Evolutionary conservation across 129 eudicot species (phyloP).

Genomic region (Mikania micrantha): DNA sequence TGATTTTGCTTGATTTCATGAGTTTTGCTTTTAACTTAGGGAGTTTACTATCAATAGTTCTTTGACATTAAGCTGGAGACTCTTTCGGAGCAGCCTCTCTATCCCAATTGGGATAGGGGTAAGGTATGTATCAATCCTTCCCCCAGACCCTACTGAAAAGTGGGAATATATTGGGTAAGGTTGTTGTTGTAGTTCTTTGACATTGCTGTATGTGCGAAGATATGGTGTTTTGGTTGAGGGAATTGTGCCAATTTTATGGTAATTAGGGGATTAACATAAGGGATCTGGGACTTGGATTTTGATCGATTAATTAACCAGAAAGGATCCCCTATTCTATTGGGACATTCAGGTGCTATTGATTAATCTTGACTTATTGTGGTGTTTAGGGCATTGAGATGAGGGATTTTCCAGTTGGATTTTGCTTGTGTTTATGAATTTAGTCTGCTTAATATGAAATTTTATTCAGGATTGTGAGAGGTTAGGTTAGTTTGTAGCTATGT

Average conservation of each 20-base stretch:
- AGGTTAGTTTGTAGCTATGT: neutral
- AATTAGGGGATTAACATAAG: slow-evolving; percentile 7
- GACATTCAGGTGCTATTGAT: no score
- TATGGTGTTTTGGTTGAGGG: no score
- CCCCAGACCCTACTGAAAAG: no score
- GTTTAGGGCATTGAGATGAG: neutral
- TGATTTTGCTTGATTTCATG: neutral
- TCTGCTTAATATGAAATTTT: slow-evolving; percentile 6
- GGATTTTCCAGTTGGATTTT: neutral
- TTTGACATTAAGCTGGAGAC: no score
- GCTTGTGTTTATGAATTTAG: neutral
- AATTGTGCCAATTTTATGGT: neutral
- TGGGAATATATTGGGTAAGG: no score
- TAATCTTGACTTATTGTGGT: neutral
- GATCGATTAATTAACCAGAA: neutral
- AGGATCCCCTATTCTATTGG: no score
- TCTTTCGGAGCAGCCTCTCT: no score
- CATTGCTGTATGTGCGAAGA: no score
- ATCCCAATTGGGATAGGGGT: no score
- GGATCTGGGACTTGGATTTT: neutral
- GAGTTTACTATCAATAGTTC: neutral
- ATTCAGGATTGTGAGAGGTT: neutral
- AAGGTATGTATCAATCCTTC: no score
- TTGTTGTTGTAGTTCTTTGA: no score
- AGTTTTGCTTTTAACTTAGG: slow-evolving; percentile 11